Evolutionary conservation across 2,329 filamentous ascomycete genomes (phyloP), one percentile per base, ranked within the genome.

Genomic region (Fusarium anthophilum): DNA sequence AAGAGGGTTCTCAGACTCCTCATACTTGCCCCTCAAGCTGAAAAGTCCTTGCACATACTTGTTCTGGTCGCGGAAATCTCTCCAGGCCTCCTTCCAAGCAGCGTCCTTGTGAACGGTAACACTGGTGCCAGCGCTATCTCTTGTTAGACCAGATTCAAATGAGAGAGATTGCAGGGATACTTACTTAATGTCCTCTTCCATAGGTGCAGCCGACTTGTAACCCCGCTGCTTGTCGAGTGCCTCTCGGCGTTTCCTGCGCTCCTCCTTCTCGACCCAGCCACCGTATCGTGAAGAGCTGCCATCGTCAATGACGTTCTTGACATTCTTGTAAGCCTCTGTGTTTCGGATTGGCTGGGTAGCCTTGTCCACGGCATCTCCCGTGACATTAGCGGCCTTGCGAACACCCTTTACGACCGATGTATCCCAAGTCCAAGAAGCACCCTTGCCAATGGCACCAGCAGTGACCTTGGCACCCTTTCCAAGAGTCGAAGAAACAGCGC

Each of bases 61-160:
- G 84, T 92, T 98, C 74, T 91, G 91, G 82, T 99, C 96, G 73
- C 93, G 92, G 89, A 98, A 99, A 58, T 96, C 93, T 79, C 92
- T 91, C 96, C 96, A 99, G n/a, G 95, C 94, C 83, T 98, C 96
- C 85, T 98, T 98, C 94, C 96, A 98, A 28, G 93, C 94, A 20
- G 96, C 92, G 78, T 99, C 96, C 84, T 99, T 99, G 88, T 99
- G 96, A 2, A 99, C 82, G 2, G 96, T 98, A 55, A 99, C 87
- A 80, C 97, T 97, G 65, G 95, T 98, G 69, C 96, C 96, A 67
- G 96, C 96, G 66, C 96, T 98, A 76, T 35, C 8, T 24, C 45
- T 66, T 69, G 74, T 85, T 80, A 84, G 82, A 78, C 20, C 24
- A 24, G 8, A 28, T 37, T 43, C 62, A 13, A 44, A 41, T 13